Conservation (phyloP, 2,329 filamentous ascomycete species). For the Falciphora oryzae region DNA sequence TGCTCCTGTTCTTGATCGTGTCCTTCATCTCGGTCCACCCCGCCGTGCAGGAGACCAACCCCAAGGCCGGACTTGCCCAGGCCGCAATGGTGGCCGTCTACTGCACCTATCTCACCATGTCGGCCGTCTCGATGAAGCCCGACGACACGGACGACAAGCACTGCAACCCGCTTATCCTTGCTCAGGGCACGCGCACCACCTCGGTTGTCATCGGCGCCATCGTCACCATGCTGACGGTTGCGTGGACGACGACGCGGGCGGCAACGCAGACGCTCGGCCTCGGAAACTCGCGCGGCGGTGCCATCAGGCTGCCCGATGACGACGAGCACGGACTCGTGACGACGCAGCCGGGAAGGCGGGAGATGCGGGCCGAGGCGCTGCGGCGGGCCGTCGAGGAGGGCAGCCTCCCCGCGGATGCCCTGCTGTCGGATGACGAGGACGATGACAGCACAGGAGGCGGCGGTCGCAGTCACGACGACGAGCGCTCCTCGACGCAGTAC, state of each 20-base stretch:
- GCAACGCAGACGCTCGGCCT: constrained; percentile 84
- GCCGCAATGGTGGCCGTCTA: constrained; percentile 96
- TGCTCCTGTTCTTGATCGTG: constrained; percentile 74
- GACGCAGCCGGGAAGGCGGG: constrained; percentile 75
- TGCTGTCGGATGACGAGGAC: constrained; percentile 66
- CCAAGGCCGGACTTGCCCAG: constrained; percentile 91
- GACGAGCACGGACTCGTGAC: constrained; percentile 78
- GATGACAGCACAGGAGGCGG: constrained; percentile 60
- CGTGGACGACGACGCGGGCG: constrained; percentile 94
- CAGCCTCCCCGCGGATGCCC: constrained; percentile 81
- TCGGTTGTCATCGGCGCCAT: constrained; percentile 90
- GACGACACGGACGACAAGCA: constrained; percentile 84
- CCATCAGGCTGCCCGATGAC: constrained; percentile 56
- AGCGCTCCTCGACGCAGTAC: constrained; percentile 85
- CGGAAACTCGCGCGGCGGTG: constrained; percentile 49
- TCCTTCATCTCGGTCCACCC: constrained; percentile 87
- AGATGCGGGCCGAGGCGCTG: constrained; percentile 90
- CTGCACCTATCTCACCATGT: constrained; percentile 98
- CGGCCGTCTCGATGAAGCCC: constrained; percentile 96
- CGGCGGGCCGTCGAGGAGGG: constrained; percentile 90
- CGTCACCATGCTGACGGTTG: constrained; percentile 93
- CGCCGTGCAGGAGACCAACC: constrained; percentile 82
- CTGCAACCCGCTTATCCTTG: constrained; percentile 87
- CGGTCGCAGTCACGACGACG: constrained; percentile 72
- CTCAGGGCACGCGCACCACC: constrained; percentile 80